phyloP scores from a whole-genome alignment of 2,329 filamentous ascomycete species.

The Aspergillus chevalieri region DNA sequence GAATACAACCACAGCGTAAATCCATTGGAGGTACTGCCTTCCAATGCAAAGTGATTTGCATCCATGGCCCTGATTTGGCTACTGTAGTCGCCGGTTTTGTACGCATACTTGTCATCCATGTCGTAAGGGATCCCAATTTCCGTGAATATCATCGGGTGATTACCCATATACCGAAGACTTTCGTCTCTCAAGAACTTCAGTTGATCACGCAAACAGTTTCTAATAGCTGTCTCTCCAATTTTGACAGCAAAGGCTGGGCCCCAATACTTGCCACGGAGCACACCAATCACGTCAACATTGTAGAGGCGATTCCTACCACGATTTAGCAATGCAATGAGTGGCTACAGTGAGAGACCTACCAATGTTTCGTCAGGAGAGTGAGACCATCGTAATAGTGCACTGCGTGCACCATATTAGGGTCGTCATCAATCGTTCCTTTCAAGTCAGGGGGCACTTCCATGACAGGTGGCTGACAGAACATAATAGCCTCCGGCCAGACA shows the following conservation, averaged over 20 bases:
- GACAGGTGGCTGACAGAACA: conserved; percentile 87
- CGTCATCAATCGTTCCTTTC: conserved; percentile 82
- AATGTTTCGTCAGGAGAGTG: conserved; percentile 95
- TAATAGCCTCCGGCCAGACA: conserved; percentile 72
- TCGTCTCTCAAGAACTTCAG: conserved; percentile 76
- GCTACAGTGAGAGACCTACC: conserved; percentile 42
- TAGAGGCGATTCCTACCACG: conserved; percentile 69
- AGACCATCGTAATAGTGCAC: conserved; percentile 97
- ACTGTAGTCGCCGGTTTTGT: conserved; percentile 90
- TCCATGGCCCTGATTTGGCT: conserved; percentile 90
- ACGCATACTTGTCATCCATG: conserved; percentile 95
- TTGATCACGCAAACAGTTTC: conserved; percentile 88
- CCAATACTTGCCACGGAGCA: conserved; percentile 81
- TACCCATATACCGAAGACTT: conserved; percentile 79
- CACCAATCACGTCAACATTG: conserved; percentile 93
- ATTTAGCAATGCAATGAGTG: conserved; percentile 10
- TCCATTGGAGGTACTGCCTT: conserved; percentile 75
- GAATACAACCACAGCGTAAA: conserved; percentile 88
- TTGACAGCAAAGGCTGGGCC: conserved; percentile 88
- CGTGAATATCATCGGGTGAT: conserved; percentile 81
- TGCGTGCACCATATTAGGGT: conserved; percentile 83
- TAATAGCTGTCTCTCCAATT: conserved; percentile 85
- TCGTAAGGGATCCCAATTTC: conserved; percentile 98
- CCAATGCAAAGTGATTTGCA: conserved; percentile 88
- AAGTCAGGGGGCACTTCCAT: conserved; percentile 85